Base-by-base conservation (phyloP, 805 yeast genomes). In the Metschnikowia chrysomelidarum region DNA sequence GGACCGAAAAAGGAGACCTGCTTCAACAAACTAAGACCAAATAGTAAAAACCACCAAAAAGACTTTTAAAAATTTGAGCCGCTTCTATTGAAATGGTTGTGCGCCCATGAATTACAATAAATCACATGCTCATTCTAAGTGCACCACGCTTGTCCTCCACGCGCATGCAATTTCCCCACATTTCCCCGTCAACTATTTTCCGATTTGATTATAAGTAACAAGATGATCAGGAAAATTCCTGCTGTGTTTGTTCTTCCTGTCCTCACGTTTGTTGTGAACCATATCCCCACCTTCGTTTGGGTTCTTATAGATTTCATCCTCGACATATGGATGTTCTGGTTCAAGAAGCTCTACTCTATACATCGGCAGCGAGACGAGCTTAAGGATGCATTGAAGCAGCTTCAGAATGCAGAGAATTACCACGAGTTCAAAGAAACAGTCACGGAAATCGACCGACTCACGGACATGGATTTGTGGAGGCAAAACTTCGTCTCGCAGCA, bases 401-500 rank as follows among this genome's bases (percentile, higher is more conserved):
- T 80, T 24, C 71, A 72, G 13, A 61, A 60, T 14, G 81, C 82
- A 13, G 64, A 69, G 27, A 70, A 73, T 13, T 85, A 78, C 55
- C 76, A 71, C 24, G 91, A 85, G 38, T 91, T 95, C 91, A 80
- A 73, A 43, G 61, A 58, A 14, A 69, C 75, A 0, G 70, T 68
- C 24, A 46, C 60, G 24, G 72, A 76, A 25, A 79, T 77, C 28
- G 79, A 53, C 62, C 72, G 70, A 34, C 44, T 63, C 29, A 67
- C 73, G 2, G 61, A 60, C 41, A 61, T 64, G 63, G 71, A 67
- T 40, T 49, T 67, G 36, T 68, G 94, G 95, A 69, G 96, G 40
- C 85, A 87, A 44, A 87, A 88, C 54, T 87, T 89, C 47, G 78
- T 81, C 19, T 82, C 91, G 23, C 73, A 73, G 41, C 78, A 82